Conservation (phyloP, 371 early-diverging fungal genomes). For the Funneliformis caledonium region DNA sequence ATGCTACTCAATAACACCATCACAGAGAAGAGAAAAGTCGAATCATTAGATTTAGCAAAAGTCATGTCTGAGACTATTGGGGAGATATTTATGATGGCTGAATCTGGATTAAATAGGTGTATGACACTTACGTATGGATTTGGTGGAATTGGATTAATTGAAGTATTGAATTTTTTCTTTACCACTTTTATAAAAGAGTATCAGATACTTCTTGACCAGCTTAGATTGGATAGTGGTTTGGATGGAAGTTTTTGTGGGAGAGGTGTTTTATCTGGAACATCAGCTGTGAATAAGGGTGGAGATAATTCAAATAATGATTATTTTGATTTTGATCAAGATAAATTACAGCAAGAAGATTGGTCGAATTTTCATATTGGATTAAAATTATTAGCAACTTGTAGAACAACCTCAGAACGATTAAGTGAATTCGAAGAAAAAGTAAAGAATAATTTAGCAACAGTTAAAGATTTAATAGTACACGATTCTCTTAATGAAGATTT, state of each 20-base stretch:
- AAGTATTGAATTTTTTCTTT: conserved; percentile 59
- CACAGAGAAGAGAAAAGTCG: neutral
- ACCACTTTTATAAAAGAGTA: conserved; percentile 51
- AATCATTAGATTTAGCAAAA: conserved; percentile 41
- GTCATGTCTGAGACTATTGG: conserved; percentile 52
- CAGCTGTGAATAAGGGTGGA: neutral
- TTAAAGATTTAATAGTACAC: conserved; percentile 46
- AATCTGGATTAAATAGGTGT: conserved; percentile 58
- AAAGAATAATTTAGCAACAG: conserved; percentile 48
- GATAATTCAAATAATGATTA: conserved; percentile 33
- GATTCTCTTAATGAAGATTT: conserved; percentile 39
- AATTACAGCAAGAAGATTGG: conserved; percentile 49
- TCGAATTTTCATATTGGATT: conserved; percentile 65
- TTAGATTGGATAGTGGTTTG: conserved; percentile 36
- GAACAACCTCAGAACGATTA: conserved; percentile 50
- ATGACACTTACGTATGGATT: conserved; percentile 67
- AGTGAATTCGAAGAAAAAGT: conserved; percentile 51
- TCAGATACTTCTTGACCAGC: conserved; percentile 44
- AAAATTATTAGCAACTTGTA: conserved; percentile 61
- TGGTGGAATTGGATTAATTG: conserved; percentile 59
- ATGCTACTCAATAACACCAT: conserved; percentile 46
- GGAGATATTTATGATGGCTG: conserved; percentile 52
- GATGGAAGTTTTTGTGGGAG: neutral
- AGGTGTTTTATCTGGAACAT: neutral
- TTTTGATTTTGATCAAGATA: conserved; percentile 41